These are phyloP conservation scores for Eutrema heterophyllum DNA, from an alignment of 345 rosid species.

Conservation along the genomic window DNA sequence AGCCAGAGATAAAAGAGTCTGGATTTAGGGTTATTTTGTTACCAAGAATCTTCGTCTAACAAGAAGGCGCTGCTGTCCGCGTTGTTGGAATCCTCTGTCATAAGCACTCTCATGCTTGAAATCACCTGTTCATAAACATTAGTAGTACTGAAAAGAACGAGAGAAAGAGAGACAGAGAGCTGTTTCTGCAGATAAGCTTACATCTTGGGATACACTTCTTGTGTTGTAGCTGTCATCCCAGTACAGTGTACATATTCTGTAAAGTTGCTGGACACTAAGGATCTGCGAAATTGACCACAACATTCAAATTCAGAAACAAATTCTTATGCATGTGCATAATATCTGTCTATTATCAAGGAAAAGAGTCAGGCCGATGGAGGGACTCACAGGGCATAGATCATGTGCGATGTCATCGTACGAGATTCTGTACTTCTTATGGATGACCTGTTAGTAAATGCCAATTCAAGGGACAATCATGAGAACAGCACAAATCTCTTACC, in stretches of 20 bases:
- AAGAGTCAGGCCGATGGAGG: not conserved
- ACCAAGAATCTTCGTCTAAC: slow-evolving; percentile 94
- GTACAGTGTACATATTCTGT: slow-evolving; percentile 86
- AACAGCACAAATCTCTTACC: not conserved
- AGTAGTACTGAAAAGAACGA: not conserved
- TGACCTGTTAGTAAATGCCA: slow-evolving; percentile 53
- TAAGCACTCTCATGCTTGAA: slow-evolving; percentile 84
- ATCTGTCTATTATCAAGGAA: not conserved
- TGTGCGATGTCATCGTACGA: slow-evolving; percentile 89
- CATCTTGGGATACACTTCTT: slow-evolving; percentile 79
- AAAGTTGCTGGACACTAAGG: slow-evolving; percentile 94
- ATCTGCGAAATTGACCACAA: slow-evolving; percentile 44
- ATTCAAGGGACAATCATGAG: slow-evolving; percentile 19
- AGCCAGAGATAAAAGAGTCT: not conserved
- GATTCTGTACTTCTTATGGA: slow-evolving; percentile 90
- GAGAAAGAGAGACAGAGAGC: not conserved
- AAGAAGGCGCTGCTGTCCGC: slow-evolving; percentile 82
- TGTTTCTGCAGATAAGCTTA: slow-evolving; percentile 31
- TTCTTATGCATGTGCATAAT: not conserved
- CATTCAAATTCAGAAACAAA: not conserved
- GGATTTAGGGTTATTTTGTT: not conserved
- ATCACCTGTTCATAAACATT: slow-evolving; percentile 57
- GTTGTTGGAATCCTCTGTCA: slow-evolving; percentile 88
- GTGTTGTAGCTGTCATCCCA: slow-evolving; percentile 98
- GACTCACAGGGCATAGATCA: slow-evolving; percentile 82